Percentiles rank a stretch among this genome's conserved stretches.
Conservation (phyloP, 2,329 filamentous ascomycete species). For the Colletotrichum sublineola region DNA sequence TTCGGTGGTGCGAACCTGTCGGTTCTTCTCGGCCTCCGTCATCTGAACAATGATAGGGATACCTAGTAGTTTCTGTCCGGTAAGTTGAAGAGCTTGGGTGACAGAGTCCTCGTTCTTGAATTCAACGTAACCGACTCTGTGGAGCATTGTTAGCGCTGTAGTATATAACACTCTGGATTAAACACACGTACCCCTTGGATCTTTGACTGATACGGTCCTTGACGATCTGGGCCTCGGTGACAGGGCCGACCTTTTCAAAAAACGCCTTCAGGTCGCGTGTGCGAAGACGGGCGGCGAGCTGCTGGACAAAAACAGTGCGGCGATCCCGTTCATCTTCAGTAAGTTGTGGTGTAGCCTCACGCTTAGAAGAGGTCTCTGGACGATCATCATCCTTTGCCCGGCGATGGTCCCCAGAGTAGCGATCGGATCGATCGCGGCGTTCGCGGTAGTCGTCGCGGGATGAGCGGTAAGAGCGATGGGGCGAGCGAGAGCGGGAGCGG, state of each 20-base stretch:
- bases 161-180: background rate
- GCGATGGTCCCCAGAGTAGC: slow-evolving; percentile 57
- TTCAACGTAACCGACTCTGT: slow-evolving; percentile 97
- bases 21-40: slow-evolving; percentile 99
- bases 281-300: slow-evolving; percentile 92
- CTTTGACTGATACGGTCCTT: slow-evolving; percentile 97
- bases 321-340: slow-evolving; percentile 97
- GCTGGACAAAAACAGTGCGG: slow-evolving; percentile 97
- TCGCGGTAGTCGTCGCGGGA: slow-evolving; percentile 70
- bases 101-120: slow-evolving; percentile 98
- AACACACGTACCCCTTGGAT: slow-evolving; percentile 86
- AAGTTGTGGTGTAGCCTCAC: slow-evolving; percentile 75
- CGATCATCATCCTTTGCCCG: slow-evolving; percentile 67
- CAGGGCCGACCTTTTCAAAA: slow-evolving; percentile 93
- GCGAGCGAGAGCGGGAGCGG: slow-evolving; percentile 78
- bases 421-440: slow-evolving; percentile 61
- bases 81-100: slow-evolving; percentile 93
- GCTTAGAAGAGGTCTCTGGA: slow-evolving; percentile 53
- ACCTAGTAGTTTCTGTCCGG: slow-evolving; percentile 97
- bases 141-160: slow-evolving; percentile 53
- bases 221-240: slow-evolving; percentile 98
- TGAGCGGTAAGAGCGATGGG: slow-evolving; percentile 68
- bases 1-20: slow-evolving; percentile 89
- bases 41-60: slow-evolving; percentile 98
- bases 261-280: slow-evolving; percentile 94